phyloP scores from a whole-genome alignment of 306 rosid genomes.

The Lagenaria siceraria region DNA sequence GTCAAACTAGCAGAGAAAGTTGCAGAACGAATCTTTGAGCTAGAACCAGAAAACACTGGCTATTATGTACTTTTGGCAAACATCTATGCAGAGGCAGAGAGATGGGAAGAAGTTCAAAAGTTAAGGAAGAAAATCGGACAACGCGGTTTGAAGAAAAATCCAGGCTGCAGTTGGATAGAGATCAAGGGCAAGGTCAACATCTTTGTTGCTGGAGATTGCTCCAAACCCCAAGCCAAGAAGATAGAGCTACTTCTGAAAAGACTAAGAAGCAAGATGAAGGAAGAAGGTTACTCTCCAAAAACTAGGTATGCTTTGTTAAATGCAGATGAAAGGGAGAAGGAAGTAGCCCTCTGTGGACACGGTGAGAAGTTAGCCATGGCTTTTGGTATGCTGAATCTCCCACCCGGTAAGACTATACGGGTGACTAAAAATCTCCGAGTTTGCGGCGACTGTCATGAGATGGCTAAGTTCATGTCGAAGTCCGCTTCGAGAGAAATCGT shows the following conservation, averaged over 20 bases:
- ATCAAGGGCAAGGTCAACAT: slow-evolving; percentile 33
- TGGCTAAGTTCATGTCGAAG: slow-evolving; percentile 57
- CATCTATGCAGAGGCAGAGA: slow-evolving; percentile 61
- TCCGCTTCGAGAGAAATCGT: slow-evolving; percentile 38
- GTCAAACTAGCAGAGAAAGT: slow-evolving; percentile 64
- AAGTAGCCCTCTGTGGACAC: slow-evolving; percentile 60
- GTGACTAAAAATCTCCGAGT: slow-evolving; percentile 57
- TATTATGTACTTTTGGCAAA: slow-evolving; percentile 55
- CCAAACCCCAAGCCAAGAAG: slow-evolving; percentile 48
- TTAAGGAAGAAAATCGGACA: slow-evolving; percentile 38
- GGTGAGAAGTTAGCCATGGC: slow-evolving; percentile 67
- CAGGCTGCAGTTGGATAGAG: slow-evolving; percentile 63
- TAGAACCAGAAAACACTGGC: slow-evolving; percentile 65
- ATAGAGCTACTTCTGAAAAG: slow-evolving; percentile 30
- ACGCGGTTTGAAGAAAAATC: slow-evolving; percentile 37
- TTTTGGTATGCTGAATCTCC: slow-evolving; percentile 48
- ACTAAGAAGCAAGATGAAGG: slow-evolving; percentile 40
- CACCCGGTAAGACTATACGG: slow-evolving; percentile 41
- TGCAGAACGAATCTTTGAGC: slow-evolving; percentile 50
- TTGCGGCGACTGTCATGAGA: slow-evolving; percentile 77
- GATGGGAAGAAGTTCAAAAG: slow-evolving; percentile 55
- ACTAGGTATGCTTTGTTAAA: slow-evolving; percentile 45
- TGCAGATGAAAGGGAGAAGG: slow-evolving; percentile 50
- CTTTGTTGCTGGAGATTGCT: slow-evolving; percentile 43
- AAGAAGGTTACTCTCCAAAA: slow-evolving; percentile 43